Evolutionary conservation across 345 rosid species (phyloP).

Genomic region (Turnera subulata): DNA sequence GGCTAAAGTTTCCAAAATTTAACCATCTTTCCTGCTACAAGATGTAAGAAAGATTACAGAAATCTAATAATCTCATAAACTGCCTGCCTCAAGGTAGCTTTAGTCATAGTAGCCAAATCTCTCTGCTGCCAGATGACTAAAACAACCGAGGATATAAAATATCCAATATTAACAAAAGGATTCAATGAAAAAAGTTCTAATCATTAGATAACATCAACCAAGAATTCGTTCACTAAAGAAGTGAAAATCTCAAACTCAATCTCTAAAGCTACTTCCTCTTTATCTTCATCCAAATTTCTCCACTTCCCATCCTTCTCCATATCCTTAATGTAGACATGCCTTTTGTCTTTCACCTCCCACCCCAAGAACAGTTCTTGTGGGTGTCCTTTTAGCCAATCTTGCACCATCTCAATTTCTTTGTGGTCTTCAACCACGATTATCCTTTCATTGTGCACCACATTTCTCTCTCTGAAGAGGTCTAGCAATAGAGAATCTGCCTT

Average conservation of each 20-base stretch:
- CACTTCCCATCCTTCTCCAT: constrained; percentile 44
- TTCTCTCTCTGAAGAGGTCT: constrained; percentile 51
- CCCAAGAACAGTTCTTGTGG: constrained; percentile 40
- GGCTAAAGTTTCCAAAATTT: no score
- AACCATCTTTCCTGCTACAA: background rate
- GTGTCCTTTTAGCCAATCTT: constrained; percentile 55
- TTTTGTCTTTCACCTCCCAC: constrained; percentile 52
- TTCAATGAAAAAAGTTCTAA: background rate
- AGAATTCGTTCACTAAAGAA: constrained; percentile 42
- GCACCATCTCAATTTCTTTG: constrained; percentile 21
- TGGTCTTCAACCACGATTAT: background rate
- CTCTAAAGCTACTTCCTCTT: constrained; percentile 30
- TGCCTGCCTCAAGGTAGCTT: constrained; percentile 14
- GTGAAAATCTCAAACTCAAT: constrained; percentile 46
- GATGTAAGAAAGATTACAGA: no score
- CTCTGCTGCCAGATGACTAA: constrained; percentile 15
- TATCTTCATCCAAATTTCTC: constrained; percentile 31
- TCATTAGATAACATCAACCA: constrained; percentile 2
- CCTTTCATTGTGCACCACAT: constrained; percentile 5
- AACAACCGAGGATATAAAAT: constrained; percentile 9
- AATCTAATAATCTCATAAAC: no score
- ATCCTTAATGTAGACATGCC: constrained; percentile 43
- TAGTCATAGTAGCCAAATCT: constrained; percentile 14
- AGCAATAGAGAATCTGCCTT: constrained; percentile 34
- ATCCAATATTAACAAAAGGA: background rate